Percentiles rank a stretch among this genome's conserved stretches.
Evolutionary conservation across 2,329 filamentous ascomycete genomes (phyloP).

Genomic region (Nothophaeocryptopus gaeumannii): DNA sequence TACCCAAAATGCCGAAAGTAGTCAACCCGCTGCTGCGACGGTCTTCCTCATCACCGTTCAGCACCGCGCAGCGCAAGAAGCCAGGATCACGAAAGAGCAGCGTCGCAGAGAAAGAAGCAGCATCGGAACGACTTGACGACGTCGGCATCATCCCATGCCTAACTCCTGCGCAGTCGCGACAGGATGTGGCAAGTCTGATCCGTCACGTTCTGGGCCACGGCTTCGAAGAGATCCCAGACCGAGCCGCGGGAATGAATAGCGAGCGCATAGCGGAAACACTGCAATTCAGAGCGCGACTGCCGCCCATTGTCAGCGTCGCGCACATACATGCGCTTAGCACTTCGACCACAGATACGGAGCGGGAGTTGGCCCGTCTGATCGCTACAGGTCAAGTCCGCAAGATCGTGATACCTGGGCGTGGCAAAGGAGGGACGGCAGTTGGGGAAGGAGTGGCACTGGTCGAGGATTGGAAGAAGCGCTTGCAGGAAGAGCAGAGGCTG

Average conservation of each 20-base stretch:
- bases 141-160: constrained; percentile 54
- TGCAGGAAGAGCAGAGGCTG: constrained; percentile 27
- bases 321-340: constrained; percentile 64
- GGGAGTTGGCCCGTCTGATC: constrained; percentile 63
- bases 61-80: constrained; percentile 38
- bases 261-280: constrained; percentile 62
- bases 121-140: constrained; percentile 57
- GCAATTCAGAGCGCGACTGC: constrained; percentile 57
- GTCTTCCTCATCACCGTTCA: constrained; percentile 39
- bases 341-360: constrained; percentile 63
- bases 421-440: constrained; percentile 54
- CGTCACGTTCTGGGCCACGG: constrained; percentile 59
- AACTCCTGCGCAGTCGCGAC: constrained; percentile 59
- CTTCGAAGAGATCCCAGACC: constrained; percentile 62
- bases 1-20: constrained; percentile 27
- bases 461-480: constrained; percentile 51
- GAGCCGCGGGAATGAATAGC: constrained; percentile 60
- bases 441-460: constrained; percentile 65
- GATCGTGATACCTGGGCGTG: constrained; percentile 61
- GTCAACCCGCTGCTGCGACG: constrained; percentile 35
- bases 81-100: constrained; percentile 23
- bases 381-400: constrained; percentile 58
- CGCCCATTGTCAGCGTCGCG: constrained; percentile 63
- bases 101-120: constrained; percentile 20
- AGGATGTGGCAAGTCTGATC: constrained; percentile 53